Conservation (phyloP, 2,329 filamentous ascomycete species). For the Talaromyces sp. region DNA sequence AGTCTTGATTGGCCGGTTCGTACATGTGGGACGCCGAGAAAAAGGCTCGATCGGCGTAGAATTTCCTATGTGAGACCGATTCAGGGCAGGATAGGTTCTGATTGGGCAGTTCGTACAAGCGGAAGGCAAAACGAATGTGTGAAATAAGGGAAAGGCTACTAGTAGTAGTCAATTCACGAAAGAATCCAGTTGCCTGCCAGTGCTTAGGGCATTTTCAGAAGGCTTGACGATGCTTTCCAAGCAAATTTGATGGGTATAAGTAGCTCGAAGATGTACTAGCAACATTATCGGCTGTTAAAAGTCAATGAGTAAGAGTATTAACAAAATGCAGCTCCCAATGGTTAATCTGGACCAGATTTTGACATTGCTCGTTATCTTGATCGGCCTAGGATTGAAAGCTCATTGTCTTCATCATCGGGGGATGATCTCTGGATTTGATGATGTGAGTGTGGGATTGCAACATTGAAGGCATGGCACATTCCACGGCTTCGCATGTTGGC, state of each 20-base stretch:
- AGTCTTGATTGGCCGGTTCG: not conserved
- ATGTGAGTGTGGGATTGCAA: not conserved
- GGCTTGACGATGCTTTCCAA: not conserved
- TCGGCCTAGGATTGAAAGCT: not conserved
- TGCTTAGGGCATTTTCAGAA: too few relatives aligned
- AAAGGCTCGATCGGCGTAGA: too few relatives aligned
- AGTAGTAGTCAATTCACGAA: not conserved
- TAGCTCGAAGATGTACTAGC: not conserved
- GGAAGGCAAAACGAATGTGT: not conserved
- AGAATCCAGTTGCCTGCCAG: too few relatives aligned
- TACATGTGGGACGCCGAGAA: not conserved
- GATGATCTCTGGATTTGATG: not conserved
- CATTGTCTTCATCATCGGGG: not conserved
- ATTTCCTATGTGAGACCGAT: too few relatives aligned
- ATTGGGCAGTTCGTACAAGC: slow-evolving; percentile 12
- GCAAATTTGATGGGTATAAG: not conserved
- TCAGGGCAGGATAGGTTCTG: too few relatives aligned
- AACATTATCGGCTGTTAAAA: not conserved
- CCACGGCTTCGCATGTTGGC: not conserved
- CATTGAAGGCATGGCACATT: not conserved
- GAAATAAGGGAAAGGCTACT: not conserved
- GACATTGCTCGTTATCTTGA: not conserved
- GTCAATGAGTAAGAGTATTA: not conserved
- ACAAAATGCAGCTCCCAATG: not conserved
- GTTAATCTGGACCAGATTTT: not conserved